These are phyloP conservation scores for Arabidopsis hybrid DNA, from an alignment of 441 rosid genomes.

Conservation along the genomic window DNA sequence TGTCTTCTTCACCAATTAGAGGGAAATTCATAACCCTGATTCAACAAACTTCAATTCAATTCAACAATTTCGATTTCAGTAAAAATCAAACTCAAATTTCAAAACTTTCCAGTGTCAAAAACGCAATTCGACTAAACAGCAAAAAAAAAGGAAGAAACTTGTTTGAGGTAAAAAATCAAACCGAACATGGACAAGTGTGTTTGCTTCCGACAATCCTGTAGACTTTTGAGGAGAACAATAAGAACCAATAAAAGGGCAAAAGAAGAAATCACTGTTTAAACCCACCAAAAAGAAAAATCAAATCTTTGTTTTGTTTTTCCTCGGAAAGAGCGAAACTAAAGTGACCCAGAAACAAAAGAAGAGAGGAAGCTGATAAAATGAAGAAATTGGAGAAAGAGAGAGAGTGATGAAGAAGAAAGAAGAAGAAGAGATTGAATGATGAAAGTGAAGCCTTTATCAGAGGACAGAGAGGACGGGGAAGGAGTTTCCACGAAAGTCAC, in stretches of 20 bases:
- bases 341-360: background rate
- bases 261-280: constrained; percentile 16
- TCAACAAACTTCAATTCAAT: background rate
- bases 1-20: no score
- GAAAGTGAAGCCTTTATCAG: constrained; percentile 37
- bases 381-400: constrained; percentile 9
- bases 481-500: constrained; percentile 45
- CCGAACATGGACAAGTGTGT: constrained; percentile 16
- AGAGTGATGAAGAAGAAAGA: constrained; percentile 17
- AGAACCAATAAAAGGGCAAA: background rate
- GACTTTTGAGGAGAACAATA: background rate
- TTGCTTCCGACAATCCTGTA: constrained; percentile 31
- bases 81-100: no score
- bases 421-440: constrained; percentile 30
- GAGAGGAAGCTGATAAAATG: constrained; percentile 7
- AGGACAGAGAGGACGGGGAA: constrained; percentile 37
- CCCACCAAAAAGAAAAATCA: constrained; percentile 23
- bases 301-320: constrained; percentile 39
- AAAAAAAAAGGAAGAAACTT: no score
- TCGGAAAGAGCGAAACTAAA: constrained; percentile 5
- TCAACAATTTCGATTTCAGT: no score
- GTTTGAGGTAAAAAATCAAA: constrained; percentile 14
- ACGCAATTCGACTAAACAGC: no score
- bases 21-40: background rate
- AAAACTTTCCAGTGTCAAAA: no score